Evolutionary conservation across 225 moss, liverwort and hornwort genomes (phyloP).

Genomic region (Sphagnum tenellum): DNA sequence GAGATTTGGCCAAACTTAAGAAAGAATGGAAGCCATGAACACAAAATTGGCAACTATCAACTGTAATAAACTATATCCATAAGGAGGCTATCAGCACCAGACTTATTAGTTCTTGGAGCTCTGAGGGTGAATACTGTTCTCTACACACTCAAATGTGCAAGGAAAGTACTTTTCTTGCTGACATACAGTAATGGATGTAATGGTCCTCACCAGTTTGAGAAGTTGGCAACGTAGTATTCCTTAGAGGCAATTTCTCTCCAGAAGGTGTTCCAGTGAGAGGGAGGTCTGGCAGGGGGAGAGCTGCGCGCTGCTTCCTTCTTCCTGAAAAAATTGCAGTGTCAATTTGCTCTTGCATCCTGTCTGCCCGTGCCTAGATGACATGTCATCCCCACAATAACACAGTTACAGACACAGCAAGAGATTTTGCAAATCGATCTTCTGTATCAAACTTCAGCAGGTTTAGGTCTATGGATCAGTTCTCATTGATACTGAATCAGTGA

Average conservation of each 20-base stretch:
- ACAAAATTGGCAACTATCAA: slow-evolving; percentile 4
- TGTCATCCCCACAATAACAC: not conserved
- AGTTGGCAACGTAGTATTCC: slow-evolving; percentile 15
- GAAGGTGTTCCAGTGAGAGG: slow-evolving; percentile 18
- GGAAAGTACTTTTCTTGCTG: too few species aligned
- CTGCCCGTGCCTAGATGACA: slow-evolving; percentile 40
- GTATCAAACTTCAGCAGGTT: not conserved
- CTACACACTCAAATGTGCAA: not conserved
- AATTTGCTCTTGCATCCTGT: slow-evolving; percentile 58
- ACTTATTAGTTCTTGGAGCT: not conserved
- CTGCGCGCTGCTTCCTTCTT: slow-evolving; percentile 44
- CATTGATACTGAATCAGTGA: not conserved
- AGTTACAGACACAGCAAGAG: not conserved
- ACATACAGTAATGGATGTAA: not conserved
- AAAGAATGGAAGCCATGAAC: not conserved
- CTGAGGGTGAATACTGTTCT: too few species aligned
- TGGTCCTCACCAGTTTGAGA: not conserved
- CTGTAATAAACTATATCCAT: not conserved
- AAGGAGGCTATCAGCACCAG: not conserved
- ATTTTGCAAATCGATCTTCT: not conserved
- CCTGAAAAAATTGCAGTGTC: slow-evolving; percentile 38
- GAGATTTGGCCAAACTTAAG: not conserved
- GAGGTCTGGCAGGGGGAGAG: slow-evolving; percentile 19
- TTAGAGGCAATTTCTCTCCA: slow-evolving; percentile 16
- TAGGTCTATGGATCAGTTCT: too few species aligned